These are phyloP conservation scores for Heterobasidion annosum DNA, from an alignment of 1,284 basidiomycete species.

Conservation along the genomic window DNA sequence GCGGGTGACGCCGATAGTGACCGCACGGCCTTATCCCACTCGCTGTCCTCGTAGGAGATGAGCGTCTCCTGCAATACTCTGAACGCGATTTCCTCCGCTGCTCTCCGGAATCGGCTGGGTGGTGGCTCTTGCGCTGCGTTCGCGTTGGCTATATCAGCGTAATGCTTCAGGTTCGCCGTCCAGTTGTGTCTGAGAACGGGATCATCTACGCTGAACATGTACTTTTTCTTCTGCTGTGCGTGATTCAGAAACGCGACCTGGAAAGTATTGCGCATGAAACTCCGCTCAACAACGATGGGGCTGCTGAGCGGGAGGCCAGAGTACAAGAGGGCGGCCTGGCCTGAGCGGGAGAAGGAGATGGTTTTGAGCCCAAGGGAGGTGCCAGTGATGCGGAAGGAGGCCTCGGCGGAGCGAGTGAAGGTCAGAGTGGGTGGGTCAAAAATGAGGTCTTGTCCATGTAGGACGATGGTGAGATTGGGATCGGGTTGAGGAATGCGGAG, in stretches of 20 bases:
- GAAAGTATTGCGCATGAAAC: conserved; percentile 92
- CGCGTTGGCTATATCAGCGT: conserved; percentile 45
- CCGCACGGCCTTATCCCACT: conserved; percentile 15
- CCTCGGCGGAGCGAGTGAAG: conserved; percentile 68
- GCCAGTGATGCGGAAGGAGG: conserved; percentile 84
- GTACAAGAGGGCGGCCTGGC: conserved; percentile 75
- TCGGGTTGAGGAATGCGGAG: conserved; percentile 79
- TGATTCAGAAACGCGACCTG: conserved; percentile 80
- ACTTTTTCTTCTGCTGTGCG: conserved; percentile 63
- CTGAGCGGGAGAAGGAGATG: conserved; percentile 73
- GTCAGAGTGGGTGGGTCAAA: conserved; percentile 80
- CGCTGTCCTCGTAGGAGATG: conserved; percentile 25
- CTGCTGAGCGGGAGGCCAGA: conserved; percentile 70
- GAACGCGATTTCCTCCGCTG: conserved; percentile 68
- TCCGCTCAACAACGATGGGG: conserved; percentile 74
- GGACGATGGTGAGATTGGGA: conserved; percentile 66
- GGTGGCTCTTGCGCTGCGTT: conserved; percentile 25
- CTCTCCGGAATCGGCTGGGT: conserved; percentile 41
- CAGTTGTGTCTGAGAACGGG: conserved; percentile 67
- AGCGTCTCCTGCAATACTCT: conserved; percentile 79
- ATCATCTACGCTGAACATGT: conserved; percentile 89
- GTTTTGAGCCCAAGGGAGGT: conserved; percentile 73
- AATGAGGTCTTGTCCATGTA: conserved; percentile 77
- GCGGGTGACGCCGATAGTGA: conserved; percentile 16
- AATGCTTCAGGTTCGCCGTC: conserved; percentile 59